These are phyloP conservation scores for Flagelloscypha sp. DNA, from an alignment of 768 basidiomycete species.

Conservation along the genomic window DNA sequence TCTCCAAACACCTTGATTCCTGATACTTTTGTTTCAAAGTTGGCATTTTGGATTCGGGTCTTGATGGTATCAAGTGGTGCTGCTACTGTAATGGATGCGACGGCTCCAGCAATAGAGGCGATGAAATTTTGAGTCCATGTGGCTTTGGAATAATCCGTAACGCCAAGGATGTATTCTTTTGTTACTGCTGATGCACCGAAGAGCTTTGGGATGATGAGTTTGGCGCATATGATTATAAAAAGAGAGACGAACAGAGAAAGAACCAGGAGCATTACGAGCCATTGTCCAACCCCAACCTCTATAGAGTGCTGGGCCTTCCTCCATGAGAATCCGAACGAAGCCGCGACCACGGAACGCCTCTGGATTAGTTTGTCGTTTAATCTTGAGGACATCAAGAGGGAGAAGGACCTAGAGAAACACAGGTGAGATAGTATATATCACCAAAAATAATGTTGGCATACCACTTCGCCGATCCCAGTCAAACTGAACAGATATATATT, in stretches of 20 bases:
- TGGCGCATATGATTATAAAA: conserved; percentile 1
- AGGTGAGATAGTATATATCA: not conserved
- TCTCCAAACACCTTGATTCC: conserved; percentile 80
- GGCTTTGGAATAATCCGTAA: conserved; percentile 87
- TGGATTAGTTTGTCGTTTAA: conserved; percentile 97
- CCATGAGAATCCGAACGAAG: conserved; percentile 78
- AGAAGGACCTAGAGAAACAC: conserved; percentile 60
- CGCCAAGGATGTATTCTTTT: conserved; percentile 87
- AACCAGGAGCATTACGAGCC: conserved; percentile 93
- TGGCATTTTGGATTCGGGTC: conserved; percentile 97
- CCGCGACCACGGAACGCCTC: conserved; percentile 96
- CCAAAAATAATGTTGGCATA: conserved; percentile 24
- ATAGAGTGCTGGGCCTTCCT: conserved; percentile 89
- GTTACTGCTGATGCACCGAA: conserved; percentile 94
- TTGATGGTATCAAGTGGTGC: conserved; percentile 95
- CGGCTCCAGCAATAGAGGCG: conserved; percentile 88
- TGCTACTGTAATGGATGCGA: conserved; percentile 91
- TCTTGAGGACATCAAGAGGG: conserved; percentile 94
- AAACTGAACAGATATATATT: conserved; percentile 30
- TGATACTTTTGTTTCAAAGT: conserved; percentile 80
- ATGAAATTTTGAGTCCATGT: conserved; percentile 98
- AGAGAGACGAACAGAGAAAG: conserved; percentile 68
- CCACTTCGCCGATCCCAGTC: conserved; percentile 91
- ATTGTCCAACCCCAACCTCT: conserved; percentile 99
- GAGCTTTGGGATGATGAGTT: conserved; percentile 44